Base-by-base conservation (phyloP, 768 basidiomycete genomes). In the Daedalea quercina region DNA sequence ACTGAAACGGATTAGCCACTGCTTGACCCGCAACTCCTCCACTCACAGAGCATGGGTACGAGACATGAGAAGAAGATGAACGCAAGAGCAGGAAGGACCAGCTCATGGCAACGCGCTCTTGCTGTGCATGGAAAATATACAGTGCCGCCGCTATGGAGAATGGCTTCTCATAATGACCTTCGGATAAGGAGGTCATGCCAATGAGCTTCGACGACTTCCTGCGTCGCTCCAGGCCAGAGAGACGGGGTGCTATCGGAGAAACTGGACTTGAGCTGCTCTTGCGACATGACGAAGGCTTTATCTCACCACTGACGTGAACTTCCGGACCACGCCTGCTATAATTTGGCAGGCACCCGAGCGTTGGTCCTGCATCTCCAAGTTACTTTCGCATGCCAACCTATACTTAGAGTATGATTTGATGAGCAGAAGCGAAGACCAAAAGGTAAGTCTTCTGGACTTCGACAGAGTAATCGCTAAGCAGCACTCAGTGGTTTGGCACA, bases 31-130 rank as follows among this genome's bases (percentile, higher is more conserved):
- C 37, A 15, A 40, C 19, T 40, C 4, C 37, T 4, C 37, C 6
- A 53, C 58, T 53, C 50, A 65, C 64, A 60, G 62, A 50, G 62
- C 57, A 25, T 56, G 57, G 19, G 64, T 3, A 62, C 62, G n/a
- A 63, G 52, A 44, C 46, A 60, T 12, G 54, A 56, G 50, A 60
- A 52, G 47, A 61, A 51, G 44, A 57, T 25, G 20, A 2, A 20
- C 35, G 20, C n/a, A 19, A 15, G 37, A 17, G 37, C 37, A 15
- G 19, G 19, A 40, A 3, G 37, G 37, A 8, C 37, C 6, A 15
- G 4, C 37, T 19, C n/a, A n/a, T n/a, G n/a, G n/a, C 7, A 3
- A 15, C 37, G 7, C 15, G 37, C 15, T 19, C 17, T 15, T 40
- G 17, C 4, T 6, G 3, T 19, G 37, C 37, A 40, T 40, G 13